Percentiles rank a stretch among this genome's conserved stretches.
Evolutionary conservation across 257 asterid species (phyloP).

Genomic region (Nicotiana tomentosiformis): DNA sequence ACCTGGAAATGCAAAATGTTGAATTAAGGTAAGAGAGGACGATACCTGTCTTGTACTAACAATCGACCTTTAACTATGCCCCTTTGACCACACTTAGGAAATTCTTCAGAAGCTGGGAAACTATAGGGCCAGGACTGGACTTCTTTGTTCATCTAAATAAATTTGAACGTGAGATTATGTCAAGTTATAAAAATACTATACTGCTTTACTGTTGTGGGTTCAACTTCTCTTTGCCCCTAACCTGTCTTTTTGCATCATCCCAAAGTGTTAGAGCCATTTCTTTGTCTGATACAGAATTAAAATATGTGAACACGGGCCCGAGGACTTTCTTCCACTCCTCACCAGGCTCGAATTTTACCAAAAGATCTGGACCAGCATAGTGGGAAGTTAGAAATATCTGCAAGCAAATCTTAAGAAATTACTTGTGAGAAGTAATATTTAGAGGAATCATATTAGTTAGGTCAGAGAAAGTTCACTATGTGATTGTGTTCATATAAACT

Average conservation of each 20-base stretch:
- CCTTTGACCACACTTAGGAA: slow-evolving; percentile 22
- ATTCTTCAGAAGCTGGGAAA: slow-evolving; percentile 31
- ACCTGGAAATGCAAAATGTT: background rate
- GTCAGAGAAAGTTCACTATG: background rate
- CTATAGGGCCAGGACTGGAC: slow-evolving; percentile 30
- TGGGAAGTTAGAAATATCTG: slow-evolving; percentile 38
- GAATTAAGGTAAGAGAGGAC: background rate
- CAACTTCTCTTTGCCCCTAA: background rate
- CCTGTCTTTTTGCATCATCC: slow-evolving; percentile 36
- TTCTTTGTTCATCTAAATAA: slow-evolving; percentile 27
- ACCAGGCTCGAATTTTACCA: slow-evolving; percentile 22
- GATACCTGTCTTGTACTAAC: slow-evolving; percentile 26
- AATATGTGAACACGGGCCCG: slow-evolving; percentile 35
- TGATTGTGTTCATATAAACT: background rate
- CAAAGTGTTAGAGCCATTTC: slow-evolving; percentile 22
- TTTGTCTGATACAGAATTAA: slow-evolving; percentile 22
- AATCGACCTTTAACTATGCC: slow-evolving; percentile 28
- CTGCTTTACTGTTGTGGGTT: background rate
- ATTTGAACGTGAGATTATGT: background rate
- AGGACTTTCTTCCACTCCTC: slow-evolving; percentile 42
- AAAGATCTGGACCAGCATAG: slow-evolving; percentile 36
- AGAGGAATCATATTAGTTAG: background rate
- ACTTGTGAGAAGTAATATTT: background rate
- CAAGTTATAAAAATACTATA: background rate
- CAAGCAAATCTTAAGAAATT: background rate